Percentiles rank a stretch among this genome's conserved stretches.
Conservation (phyloP, 2,329 filamentous ascomycete species). For the Exophiala calicioides region DNA sequence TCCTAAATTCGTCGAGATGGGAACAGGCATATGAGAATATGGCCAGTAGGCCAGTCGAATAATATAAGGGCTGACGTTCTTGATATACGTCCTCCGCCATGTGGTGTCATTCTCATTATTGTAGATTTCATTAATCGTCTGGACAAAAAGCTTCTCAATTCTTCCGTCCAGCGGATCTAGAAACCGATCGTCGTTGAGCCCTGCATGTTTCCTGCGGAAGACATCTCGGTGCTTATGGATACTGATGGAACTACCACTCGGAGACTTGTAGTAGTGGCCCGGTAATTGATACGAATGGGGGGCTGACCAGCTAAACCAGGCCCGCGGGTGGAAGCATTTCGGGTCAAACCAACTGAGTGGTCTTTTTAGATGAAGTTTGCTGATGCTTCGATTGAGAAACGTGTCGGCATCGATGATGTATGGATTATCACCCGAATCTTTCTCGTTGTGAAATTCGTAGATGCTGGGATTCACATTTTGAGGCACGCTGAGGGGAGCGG, state of each 20-base stretch:
- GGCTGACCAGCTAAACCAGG: slow-evolving; percentile 10
- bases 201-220: slow-evolving; percentile 12
- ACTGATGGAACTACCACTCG: background rate
- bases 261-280: slow-evolving; percentile 8
- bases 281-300: slow-evolving; percentile 18
- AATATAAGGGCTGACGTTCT: slow-evolving; percentile 18
- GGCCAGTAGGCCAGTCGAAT: slow-evolving; percentile 21
- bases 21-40: slow-evolving; percentile 12
- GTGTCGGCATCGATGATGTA: slow-evolving; percentile 9
- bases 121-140: slow-evolving; percentile 17
- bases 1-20: background rate
- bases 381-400: slow-evolving; percentile 10
- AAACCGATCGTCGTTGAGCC: slow-evolving; percentile 15
- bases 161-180: slow-evolving; percentile 16
- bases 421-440: slow-evolving; percentile 8
- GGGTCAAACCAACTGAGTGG: slow-evolving; percentile 13
- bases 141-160: slow-evolving; percentile 16
- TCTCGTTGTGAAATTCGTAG: background rate
- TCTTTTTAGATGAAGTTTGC: slow-evolving; percentile 3
- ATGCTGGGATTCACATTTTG: background rate
- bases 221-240: slow-evolving; percentile 16
- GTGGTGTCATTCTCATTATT: slow-evolving; percentile 12
- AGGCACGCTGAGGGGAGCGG: background rate
- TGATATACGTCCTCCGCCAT: slow-evolving; percentile 21
- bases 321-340: slow-evolving; percentile 16